phyloP scores from a whole-genome alignment of 441 rosid species.

The Arabidopsis lyrata region DNA sequence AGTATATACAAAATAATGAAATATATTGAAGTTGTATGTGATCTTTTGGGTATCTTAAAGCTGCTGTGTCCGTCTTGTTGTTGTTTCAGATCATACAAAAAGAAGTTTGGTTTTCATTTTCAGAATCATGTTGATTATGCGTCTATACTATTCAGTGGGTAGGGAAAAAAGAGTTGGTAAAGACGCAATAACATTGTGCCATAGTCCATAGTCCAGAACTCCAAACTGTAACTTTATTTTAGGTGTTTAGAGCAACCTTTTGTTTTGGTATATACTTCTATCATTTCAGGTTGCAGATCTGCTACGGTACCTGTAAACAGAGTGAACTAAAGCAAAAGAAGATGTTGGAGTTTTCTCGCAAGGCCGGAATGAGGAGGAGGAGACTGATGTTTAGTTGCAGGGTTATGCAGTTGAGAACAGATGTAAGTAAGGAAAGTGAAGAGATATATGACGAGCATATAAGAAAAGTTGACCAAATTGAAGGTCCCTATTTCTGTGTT shows the following conservation, averaged over 20 bases:
- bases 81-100: constrained; percentile 5
- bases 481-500: no score
- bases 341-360: background rate
- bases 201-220: background rate
- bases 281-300: background rate
- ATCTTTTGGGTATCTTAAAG: constrained; percentile 20
- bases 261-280: constrained; percentile 5
- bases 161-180: background rate
- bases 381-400: no score
- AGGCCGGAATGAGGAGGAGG: no score
- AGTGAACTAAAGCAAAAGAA: background rate
- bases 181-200: background rate
- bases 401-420: no score
- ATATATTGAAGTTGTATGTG: constrained; percentile 15
- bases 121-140: background rate
- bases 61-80: constrained; percentile 1
- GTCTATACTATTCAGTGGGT: background rate
- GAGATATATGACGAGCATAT: no score
- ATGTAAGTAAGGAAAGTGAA: no score
- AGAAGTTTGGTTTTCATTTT: background rate
- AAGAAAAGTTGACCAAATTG: no score
- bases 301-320: background rate
- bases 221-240: background rate
- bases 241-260: constrained; percentile 9
- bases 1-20: constrained; percentile 17